Conservation (phyloP, 1,139 yeast genomes). For the Sugiyamaella castrensis region DNA sequence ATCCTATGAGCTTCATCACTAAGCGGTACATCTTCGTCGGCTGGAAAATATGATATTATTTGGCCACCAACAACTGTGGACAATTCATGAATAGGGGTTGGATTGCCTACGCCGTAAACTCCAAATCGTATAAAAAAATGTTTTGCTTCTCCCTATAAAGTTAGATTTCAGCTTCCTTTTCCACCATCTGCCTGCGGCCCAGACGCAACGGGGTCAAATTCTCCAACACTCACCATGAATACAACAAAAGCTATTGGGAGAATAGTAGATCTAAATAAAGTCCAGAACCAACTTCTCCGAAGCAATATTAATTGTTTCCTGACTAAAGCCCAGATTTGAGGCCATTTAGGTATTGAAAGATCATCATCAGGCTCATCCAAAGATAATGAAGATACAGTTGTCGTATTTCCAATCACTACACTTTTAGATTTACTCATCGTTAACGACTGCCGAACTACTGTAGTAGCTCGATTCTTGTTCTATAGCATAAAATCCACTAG, state of each 20-base stretch:
- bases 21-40: slow-evolving; percentile 19
- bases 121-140: slow-evolving; percentile 35
- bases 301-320: slow-evolving; percentile 30
- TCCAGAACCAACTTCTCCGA: slow-evolving; percentile 33
- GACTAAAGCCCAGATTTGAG: slow-evolving; percentile 18
- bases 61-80: slow-evolving; percentile 24
- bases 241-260: slow-evolving; percentile 35
- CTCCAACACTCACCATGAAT: slow-evolving; percentile 33
- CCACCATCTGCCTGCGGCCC: neutral
- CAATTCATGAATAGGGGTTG: slow-evolving; percentile 27
- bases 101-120: slow-evolving; percentile 35
- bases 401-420: no score
- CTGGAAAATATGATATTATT: slow-evolving; percentile 31
- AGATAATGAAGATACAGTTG: no score
- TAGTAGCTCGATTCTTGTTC: no score
- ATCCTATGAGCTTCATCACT: slow-evolving; percentile 32
- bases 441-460: no score
- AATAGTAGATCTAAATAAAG: slow-evolving; percentile 33
- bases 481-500: no score
- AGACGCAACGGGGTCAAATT: no score
- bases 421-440: no score
- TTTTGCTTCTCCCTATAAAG: slow-evolving; percentile 32
- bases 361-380: no score
- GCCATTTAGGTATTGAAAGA: neutral
- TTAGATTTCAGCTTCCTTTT: slow-evolving; percentile 9